Base-by-base conservation (phyloP, 2,329 filamentous ascomycete genomes). In the Colletotrichum orbiculare region DNA sequence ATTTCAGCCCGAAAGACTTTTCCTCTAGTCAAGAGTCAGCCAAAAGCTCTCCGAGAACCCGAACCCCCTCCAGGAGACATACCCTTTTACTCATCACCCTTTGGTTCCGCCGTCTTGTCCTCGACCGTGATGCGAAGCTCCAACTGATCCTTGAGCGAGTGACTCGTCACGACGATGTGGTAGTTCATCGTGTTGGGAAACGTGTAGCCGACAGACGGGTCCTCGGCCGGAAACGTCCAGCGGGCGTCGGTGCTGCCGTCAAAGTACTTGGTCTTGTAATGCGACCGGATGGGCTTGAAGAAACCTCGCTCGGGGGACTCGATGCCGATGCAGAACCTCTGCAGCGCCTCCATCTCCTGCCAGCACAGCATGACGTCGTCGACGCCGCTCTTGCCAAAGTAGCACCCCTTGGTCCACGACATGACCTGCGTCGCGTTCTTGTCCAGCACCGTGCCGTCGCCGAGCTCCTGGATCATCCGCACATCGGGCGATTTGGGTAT, bases 341-440 rank as follows among this genome's bases (percentile, higher is more conserved):
- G 58, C 3, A 65, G 11, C 15, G 58, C 62, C 15, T 62, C 52
- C 62, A 62, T 62, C 35, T 65, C 62, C 43, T 62, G 58, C 62
- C 62, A 65, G 11, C 62, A 65, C 2, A 65, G 58, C 33, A 42
- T 41, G 0, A 62, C 58, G 10, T 65, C 17, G 37, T 65, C 62
- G 7, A 17, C 13, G 0, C 62, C 58, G 46, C 62, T 65, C 58
- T 62, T 57, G 25, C 58, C 62, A 10, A 65, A 65, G 6, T 65
- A 65, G 33, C 62, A 65, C 1, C 62, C 62, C 17, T 65, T 65
- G 3, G 47, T 57, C 62, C 62, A 65, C 9, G 52, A 56, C 62
- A 65, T 65, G 2, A 57, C 0, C 6, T 39, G 17, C 47, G 62
- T 1, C 8, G 41, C 62, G 2, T 10, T 8, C 15, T 2, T 50